Evolutionary conservation across 2,329 filamentous ascomycete genomes (phyloP), one percentile per base, ranked within the genome.

Genomic region (Fusarium sp.): DNA sequence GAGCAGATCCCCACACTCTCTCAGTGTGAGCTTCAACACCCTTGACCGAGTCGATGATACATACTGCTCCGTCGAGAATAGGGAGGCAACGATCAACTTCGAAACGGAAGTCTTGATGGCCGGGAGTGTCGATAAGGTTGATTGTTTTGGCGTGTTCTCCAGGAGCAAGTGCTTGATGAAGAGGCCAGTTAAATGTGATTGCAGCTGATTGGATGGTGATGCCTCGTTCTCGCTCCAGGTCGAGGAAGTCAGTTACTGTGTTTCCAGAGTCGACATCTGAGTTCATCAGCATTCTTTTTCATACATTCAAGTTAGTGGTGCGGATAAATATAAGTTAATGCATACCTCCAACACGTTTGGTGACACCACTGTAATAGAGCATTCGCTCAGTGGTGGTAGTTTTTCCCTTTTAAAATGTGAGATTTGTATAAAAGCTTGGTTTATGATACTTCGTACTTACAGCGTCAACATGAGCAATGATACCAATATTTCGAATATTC

Each of bases 381-480:
- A 98, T 98, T 60, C 96, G 94, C 88, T 99, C 96, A 5, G 96
- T 98, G 0, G 96, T 99, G 0, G 96, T 98, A 2, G 96, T 99
- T 84, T 99, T 99, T 10, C 96, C 96, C 86, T 88, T 53, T 46
- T 7, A 4, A 22, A 7, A 22, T 40, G 13, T 35, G 48, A 75
- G 14, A 71, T 52, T 22, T 7, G 6, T 5, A 4, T 5, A 2
- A 41, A 3, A 3, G 7, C 10, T 19, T 1, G 2, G 13, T 4
- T 4, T 9, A 5, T 14, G 23, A 4, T 0, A 25, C 10, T 2
- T 4, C 17, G 22, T 14, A 78, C 84, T 56, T 78, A 88, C 86
- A 57, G 96, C 96, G 88, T 98, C 96, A 69, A 99, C 97, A 79
- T 99, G 96, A 62, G 96, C 96, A 78, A 99, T 97, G 71, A 99